These are phyloP conservation scores for Iris macrosiphon DNA, from an alignment of 106 monocot genomes.

Conservation along the genomic window DNA sequence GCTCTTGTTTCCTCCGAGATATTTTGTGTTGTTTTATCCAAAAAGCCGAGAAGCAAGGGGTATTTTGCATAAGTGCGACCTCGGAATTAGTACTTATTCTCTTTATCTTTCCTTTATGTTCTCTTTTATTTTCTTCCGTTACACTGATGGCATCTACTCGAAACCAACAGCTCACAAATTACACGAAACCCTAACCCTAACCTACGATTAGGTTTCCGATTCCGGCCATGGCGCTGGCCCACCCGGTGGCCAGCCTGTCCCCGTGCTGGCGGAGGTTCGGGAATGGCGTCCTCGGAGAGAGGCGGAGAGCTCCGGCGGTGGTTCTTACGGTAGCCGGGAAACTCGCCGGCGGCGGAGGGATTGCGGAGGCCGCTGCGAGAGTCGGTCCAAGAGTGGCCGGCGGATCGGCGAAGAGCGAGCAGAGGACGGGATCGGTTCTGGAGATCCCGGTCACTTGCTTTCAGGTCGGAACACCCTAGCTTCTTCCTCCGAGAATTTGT, in stretches of 20 bases:
- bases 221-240: slow-evolving; percentile 43
- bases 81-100: too few species aligned
- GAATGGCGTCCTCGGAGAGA: slow-evolving; percentile 7
- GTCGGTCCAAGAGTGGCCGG: slow-evolving; percentile 16
- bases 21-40: too few species aligned
- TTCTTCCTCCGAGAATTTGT: too few species aligned
- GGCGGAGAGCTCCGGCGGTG: slow-evolving; percentile 12
- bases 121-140: too few species aligned
- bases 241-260: slow-evolving; percentile 20
- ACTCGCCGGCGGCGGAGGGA: background rate
- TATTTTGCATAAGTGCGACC: too few species aligned
- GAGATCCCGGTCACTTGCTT: slow-evolving; percentile 92
- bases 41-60: too few species aligned
- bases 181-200: too few species aligned
- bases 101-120: too few species aligned
- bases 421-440: slow-evolving; percentile 22
- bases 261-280: slow-evolving; percentile 12
- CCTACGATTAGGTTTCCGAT: background rate
- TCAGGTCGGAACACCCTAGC: too few species aligned
- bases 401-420: slow-evolving; percentile 25
- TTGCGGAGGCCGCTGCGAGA: background rate
- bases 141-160: too few species aligned
- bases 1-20: too few species aligned
- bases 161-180: too few species aligned
- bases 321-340: background rate